Base-by-base conservation (phyloP, 192 early-diverging fungal species). In the Mortierella claussenii region DNA sequence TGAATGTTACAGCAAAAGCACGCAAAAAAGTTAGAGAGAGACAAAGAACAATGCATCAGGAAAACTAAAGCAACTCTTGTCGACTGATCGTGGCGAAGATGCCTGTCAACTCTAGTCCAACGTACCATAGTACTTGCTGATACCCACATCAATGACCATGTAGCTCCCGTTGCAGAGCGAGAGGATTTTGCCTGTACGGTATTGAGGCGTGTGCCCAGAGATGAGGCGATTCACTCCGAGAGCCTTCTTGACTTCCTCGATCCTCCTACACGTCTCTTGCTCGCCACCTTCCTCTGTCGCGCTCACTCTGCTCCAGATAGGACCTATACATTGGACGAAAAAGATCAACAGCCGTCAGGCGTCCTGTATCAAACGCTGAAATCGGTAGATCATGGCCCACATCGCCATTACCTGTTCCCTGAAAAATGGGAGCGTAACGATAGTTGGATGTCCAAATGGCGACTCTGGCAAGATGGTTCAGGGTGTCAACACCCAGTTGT, bases 61-160 rank as follows among this genome's bases (percentile, higher is more conserved):
- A 44, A 40, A 40, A 46, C 20, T 21, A 24, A 51, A 40, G 34
- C 2, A 42, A 50, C 33, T 20, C 26, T 2, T 49, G n/a, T n/a
- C n/a, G n/a, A n/a, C n/a, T n/a, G n/a, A n/a, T n/a, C n/a, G n/a
- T n/a, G n/a, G n/a, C n/a, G n/a, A n/a, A n/a, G n/a, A n/a, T n/a
- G n/a, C n/a, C n/a, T n/a, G n/a, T n/a, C n/a, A n/a, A n/a, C n/a
- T n/a, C n/a, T n/a, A n/a, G n/a, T n/a, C n/a, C 23, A 23, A 9
- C 21, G 15, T 75, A 75, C 70, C 92, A 78, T 92, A 94, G 27
- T 78, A 83, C 12, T 53, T 55, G 36, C 88, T 89, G 37, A 92
- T 90, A 20, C 92, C 92, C 24, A 91, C 89, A 60, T 94, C 92
- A 61, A 94, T 88, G 31, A 92, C 78, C 54, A 88, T 71, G 28